Conservation (phyloP, 768 basidiomycete genomes). For the Suillus tomentosus region DNA sequence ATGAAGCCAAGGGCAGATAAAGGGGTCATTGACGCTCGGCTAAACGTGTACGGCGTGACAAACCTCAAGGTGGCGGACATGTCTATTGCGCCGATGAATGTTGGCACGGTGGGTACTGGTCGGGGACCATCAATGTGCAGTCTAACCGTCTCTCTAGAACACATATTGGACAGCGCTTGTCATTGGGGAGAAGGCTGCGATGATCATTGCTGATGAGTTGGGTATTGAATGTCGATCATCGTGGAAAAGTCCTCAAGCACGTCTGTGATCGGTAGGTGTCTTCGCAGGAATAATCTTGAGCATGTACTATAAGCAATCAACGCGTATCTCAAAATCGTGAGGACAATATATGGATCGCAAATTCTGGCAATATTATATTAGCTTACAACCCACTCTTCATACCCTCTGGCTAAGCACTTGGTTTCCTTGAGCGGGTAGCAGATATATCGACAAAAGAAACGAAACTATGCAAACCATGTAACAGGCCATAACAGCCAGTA, state of each 20-base stretch:
- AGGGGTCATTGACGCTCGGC: constrained; percentile 60
- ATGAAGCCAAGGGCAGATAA: constrained; percentile 61
- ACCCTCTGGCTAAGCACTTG: too few relatives aligned
- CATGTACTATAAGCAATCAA: background rate
- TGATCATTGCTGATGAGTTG: constrained; percentile 55
- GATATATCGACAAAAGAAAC: too few relatives aligned
- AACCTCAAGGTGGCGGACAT: constrained; percentile 62
- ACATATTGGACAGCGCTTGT: constrained; percentile 42
- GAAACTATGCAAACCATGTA: too few relatives aligned
- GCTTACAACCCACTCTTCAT: too few relatives aligned
- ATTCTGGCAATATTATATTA: background rate
- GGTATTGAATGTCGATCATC: constrained; percentile 22
- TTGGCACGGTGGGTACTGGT: constrained; percentile 27
- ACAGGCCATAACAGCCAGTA: too few relatives aligned
- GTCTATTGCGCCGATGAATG: constrained; percentile 39
- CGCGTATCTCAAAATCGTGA: background rate
- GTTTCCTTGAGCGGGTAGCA: too few relatives aligned
- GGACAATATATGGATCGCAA: background rate
- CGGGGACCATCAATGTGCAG: background rate
- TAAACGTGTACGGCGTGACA: constrained; percentile 63
- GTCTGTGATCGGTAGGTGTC: background rate
- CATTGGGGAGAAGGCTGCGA: constrained; percentile 59
- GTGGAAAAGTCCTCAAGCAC: background rate
- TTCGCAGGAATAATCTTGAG: background rate
- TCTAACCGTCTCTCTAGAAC: constrained; percentile 24